Base-by-base conservation (phyloP, 2,329 filamentous ascomycete genomes). In the Metarhizium robertsii region DNA sequence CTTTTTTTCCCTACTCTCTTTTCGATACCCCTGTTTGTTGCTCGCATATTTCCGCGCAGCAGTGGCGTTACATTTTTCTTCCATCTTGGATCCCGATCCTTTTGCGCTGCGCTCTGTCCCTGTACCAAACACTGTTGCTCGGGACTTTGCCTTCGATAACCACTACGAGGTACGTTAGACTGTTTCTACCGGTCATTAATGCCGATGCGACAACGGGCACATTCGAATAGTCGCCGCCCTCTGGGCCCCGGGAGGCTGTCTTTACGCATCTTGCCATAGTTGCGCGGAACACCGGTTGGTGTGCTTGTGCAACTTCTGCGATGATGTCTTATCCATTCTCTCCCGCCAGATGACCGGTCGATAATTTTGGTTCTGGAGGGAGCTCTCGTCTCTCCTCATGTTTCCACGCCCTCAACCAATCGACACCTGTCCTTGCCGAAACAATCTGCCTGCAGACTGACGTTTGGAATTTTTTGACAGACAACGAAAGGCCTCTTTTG, bases 11-110 rank as follows among this genome's bases (percentile, higher is more conserved):
- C 25, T 25, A 32, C 51, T 50, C 54, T 45, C 42, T 20, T 56
- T 53, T 57, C 58, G 56, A 61, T 61, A 61, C 54, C 55, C 59
- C 47, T 53, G 45, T 53, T 53, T 57, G 40, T 58, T 56, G 53
- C 58, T 53, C 54, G 58, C 53, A 53, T 52, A 34, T 53, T 57
- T 55, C 46, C 30, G 57, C 57, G 57, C 53, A 54, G 54, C 46
- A 50, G 51, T 56, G 59, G 58, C 55, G 55, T 56, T 61, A 4
- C 20, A 48, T 57, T 53, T 57, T 55, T 52, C 48, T 18, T 54
- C n/a, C 34, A 47, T 36, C 20, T 52, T 43, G 49, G 36, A 52
- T 29, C 55, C 55, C 54, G 34, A 36, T 46, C 52, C 7, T 38
- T 53, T 53, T 53, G 45, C 45, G 45, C 45, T 52, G 46, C 48